These are phyloP conservation scores for Talaromyces sp. DNA, from an alignment of 2,329 filamentous ascomycete species.

Conservation along the genomic window DNA sequence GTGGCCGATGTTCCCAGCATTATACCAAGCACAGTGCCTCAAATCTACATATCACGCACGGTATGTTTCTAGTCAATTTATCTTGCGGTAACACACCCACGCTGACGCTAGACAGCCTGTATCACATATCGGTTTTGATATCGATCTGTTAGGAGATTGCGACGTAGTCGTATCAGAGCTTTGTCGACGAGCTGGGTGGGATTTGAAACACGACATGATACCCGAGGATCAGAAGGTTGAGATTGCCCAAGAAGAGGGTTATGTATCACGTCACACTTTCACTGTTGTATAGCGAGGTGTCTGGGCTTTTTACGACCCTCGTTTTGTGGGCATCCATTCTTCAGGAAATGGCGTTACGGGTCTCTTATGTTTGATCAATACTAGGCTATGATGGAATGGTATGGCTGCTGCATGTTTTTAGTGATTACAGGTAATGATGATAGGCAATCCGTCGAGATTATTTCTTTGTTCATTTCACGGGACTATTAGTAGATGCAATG, in stretches of 20 bases:
- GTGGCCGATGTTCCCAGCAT: conserved; percentile 86
- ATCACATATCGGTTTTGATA: conserved; percentile 87
- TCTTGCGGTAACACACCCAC: neutral
- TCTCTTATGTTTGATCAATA: neutral
- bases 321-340: conserved; percentile 2
- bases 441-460: neutral
- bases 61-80: conserved; percentile 34
- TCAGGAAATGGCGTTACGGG: conserved; percentile 26
- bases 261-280: conserved; percentile 42
- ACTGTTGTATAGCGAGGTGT: conserved; percentile 38
- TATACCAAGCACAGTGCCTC: conserved; percentile 71
- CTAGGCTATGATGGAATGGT: neutral
- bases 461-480: neutral
- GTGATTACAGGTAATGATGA: neutral
- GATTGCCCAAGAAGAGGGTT: conserved; percentile 48
- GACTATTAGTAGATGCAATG: neutral
- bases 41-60: conserved; percentile 83
- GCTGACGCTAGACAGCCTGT: conserved; percentile 53
- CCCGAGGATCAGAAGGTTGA: conserved; percentile 59
- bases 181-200: conserved; percentile 75
- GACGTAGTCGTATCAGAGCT: conserved; percentile 86
- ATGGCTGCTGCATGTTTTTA: neutral
- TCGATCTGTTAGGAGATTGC: conserved; percentile 92
- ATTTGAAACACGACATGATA: conserved; percentile 75
- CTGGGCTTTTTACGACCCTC: conserved; percentile 21